Evolutionary conservation across 495 filamentous ascomycete genomes (phyloP).

Genomic region (Lichina pygmaea): DNA sequence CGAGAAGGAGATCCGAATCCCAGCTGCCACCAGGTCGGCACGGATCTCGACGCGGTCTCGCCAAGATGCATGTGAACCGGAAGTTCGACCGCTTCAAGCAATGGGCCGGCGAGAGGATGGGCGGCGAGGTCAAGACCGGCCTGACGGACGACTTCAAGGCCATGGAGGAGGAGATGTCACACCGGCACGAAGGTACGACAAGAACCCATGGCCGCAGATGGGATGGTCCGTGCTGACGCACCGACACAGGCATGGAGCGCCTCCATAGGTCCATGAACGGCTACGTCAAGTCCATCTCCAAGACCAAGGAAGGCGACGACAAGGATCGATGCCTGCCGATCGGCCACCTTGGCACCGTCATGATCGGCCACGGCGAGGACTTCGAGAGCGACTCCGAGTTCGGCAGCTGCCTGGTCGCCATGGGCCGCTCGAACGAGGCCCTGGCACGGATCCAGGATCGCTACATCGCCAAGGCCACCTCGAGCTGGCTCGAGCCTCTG

Average conservation of each 20-base stretch:
- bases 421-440: constrained; percentile 70
- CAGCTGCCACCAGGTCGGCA: no score
- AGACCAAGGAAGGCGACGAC: constrained; percentile 59
- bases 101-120: constrained; percentile 97
- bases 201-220: background rate
- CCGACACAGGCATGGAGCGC: constrained; percentile 52
- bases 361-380: constrained; percentile 82
- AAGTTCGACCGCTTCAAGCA: constrained; percentile 93
- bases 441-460: constrained; percentile 67
- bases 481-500: constrained; percentile 73
- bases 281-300: constrained; percentile 80
- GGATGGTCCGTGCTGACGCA: background rate
- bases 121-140: constrained; percentile 67
- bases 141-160: constrained; percentile 84
- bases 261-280: constrained; percentile 69
- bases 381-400: constrained; percentile 83
- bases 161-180: constrained; percentile 75
- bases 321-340: constrained; percentile 65
- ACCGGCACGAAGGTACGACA: constrained; percentile 62
- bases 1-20: background rate
- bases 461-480: constrained; percentile 56
- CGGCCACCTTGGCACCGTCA: constrained; percentile 57
- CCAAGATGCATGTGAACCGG: constrained; percentile 75
- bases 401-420: constrained; percentile 58
- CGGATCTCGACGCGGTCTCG: background rate